These are phyloP conservation scores for Ophiosphaerella narmari DNA, from an alignment of 2,329 filamentous ascomycete genomes.

Conservation along the genomic window DNA sequence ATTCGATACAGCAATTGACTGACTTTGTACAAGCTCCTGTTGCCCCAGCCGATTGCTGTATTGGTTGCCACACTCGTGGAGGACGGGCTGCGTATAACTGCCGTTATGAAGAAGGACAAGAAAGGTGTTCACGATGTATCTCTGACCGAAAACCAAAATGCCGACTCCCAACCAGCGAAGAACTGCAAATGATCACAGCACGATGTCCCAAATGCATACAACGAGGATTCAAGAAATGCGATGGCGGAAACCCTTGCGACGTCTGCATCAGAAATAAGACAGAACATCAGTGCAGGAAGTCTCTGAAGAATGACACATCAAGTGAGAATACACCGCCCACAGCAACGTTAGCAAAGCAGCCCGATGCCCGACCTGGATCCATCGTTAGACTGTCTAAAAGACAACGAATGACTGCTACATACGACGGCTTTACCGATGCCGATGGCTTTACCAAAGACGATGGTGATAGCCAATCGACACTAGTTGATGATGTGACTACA, in stretches of 20 bases:
- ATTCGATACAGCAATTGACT: too few relatives aligned
- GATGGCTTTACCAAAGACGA: too few relatives aligned
- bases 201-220: conserved; percentile 19
- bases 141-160: conserved; percentile 12
- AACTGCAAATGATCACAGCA: conserved; percentile 11
- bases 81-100: conserved; percentile 21
- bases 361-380: too few relatives aligned
- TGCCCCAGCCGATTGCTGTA: conserved; percentile 10
- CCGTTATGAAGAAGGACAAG: conserved; percentile 7
- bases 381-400: too few relatives aligned
- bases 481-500: too few relatives aligned
- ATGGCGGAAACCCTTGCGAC: conserved; percentile 10
- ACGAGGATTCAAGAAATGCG: conserved; percentile 16
- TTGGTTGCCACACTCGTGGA: conserved; percentile 16
- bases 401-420: too few relatives aligned
- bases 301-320: not conserved
- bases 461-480: too few relatives aligned
- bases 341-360: not conserved
- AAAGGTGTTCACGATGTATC: conserved; percentile 9
- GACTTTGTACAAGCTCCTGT: too few relatives aligned
- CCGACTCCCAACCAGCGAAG: conserved; percentile 12
- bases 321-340: not conserved
- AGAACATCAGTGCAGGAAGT: not conserved
- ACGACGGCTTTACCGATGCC: too few relatives aligned
- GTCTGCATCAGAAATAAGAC: conserved; percentile 13